Evolutionary conservation across 192 early-diverging fungal genomes (phyloP), one percentile per base, ranked within the genome.

Genomic region (Rhizophagus sp.): DNA sequence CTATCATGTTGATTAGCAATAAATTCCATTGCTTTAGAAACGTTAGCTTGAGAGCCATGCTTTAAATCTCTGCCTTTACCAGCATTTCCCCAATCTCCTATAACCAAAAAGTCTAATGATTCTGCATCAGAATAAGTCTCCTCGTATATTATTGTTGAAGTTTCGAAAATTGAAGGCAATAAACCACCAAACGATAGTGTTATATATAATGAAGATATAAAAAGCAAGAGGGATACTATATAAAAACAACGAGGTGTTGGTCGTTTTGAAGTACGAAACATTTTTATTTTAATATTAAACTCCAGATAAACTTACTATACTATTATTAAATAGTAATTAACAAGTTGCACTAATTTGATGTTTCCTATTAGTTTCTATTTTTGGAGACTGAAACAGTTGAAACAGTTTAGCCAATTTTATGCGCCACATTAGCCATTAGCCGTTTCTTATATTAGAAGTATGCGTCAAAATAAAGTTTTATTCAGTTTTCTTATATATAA

Each of bases 41-140:
- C 75, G 30, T 25, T 17, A 15, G 34, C 10, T 49, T 77, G 75
- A 10, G 27, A 2, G 3, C 33, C n/a, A 9, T 34, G n/a, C 19
- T 63, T 25, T 15, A 19, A 22, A 64, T 52, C 27, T 33, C 24
- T 52, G 39, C 36, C 70, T 72, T 47, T 22, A 47, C 70, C 70
- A 49, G 34, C 24, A 19, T 30, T 34, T 19, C 75, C 75, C 75
- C 75, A 77, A 77, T 77, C 75, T 39, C 75, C 75, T 25, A 77
- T 22, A 9, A 77, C 22, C 41, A 65, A 47, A 25, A 77, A 77
- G 15, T 77, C 75, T 27, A 77, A 65, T 3, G 19, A 19, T 19
- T 77, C 22, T n/a, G 22, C 36, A 25, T 64, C 41, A 10, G 47
- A 1, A 62, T 61, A 75, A 9, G 27, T 33, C n/a, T 75, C 74